These are phyloP conservation scores for Stylonectria norvegica DNA, from an alignment of 2,329 filamentous ascomycete genomes.

Conservation along the genomic window DNA sequence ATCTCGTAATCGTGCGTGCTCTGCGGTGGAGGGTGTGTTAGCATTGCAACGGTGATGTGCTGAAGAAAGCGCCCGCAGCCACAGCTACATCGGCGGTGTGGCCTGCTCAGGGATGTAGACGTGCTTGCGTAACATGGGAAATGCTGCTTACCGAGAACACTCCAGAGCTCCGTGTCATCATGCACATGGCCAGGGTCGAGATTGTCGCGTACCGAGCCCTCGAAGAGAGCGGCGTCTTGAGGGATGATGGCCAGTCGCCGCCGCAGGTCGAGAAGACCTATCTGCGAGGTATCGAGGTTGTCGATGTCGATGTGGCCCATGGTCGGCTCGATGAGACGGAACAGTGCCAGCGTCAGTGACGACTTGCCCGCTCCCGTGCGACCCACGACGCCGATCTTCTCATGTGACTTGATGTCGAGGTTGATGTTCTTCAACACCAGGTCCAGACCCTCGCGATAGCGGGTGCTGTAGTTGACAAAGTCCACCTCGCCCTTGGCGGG, in stretches of 20 bases:
- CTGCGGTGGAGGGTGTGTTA: constrained; percentile 41
- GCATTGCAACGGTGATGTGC: constrained; percentile 21
- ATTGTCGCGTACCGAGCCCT: constrained; percentile 90
- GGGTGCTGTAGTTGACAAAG: constrained; percentile 91
- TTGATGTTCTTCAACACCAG: constrained; percentile 91
- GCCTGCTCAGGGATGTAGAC: constrained; percentile 8
- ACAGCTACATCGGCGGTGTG: constrained; percentile 1
- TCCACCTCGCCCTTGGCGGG: constrained; percentile 82
- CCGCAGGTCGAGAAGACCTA: constrained; percentile 85
- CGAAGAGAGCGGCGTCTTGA: constrained; percentile 93
- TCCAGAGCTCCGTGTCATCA: constrained; percentile 97
- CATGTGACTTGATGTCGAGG: constrained; percentile 87
- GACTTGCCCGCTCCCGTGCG: constrained; percentile 96
- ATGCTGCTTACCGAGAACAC: constrained; percentile 75
- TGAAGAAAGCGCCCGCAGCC: constrained; percentile 4
- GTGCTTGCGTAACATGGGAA: constrained; percentile 11
- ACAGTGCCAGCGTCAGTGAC: constrained; percentile 85
- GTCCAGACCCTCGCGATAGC: constrained; percentile 86
- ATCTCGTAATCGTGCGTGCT: constrained; percentile 90
- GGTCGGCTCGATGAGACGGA: constrained; percentile 89
- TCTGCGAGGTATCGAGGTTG: constrained; percentile 80
- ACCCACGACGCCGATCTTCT: constrained; percentile 97
- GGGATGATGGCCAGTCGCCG: constrained; percentile 93
- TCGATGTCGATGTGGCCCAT: constrained; percentile 87
- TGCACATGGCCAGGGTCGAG: constrained; percentile 92